Base-by-base conservation (phyloP, 164 flowering plant species). In the Vitis rupestris region DNA sequence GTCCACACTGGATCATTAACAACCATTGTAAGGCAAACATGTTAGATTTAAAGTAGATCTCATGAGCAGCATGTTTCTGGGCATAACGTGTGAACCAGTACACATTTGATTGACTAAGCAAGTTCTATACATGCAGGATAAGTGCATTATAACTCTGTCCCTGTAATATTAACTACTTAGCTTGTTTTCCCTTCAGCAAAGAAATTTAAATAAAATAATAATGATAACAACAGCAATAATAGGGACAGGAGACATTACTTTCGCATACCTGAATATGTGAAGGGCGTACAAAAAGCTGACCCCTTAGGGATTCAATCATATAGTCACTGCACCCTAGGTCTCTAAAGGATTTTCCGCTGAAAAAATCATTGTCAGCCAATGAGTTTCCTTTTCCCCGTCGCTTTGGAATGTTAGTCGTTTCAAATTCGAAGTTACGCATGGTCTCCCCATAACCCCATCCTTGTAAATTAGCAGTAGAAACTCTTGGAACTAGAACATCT, bases 251-350 rank as follows among this genome's bases (percentile, higher is more conserved):
- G 59, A 37, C 6, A 30, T 59, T n/a, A 50, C 37, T 55, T 7
- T 9, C 50, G 14, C 50, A 17, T 81, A 95, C 99, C 98, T 95
- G 98, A 82, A 95, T 91, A 77, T 82, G 88, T n/a, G 99, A 90
- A 73, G 98, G 94, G 57, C 92, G 90, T 13, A 65, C 12, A 62
- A 83, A 84, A 63, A 13, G 70, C 67, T 78, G 94, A 54, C 48
- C 79, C 70, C 76, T 86, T 14, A 95, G 77, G 65, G 90, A 79
- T 53, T 87, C 82, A 66, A 90, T 86, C 84, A 95, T 75, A 67
- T 83, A 79, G 0, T 87, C 89, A 76, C 59, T 79, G 79, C 94
- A 92, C 0, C 96, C 97, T 64, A 91, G 48, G 50, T 87, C 94
- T 65, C 48, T 77, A 73, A 92, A 95, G 16, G 90, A 76, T 70